A percentile compares a stretch with the other conserved stretches of the same genome.
Evolutionary conservation across 2,329 filamentous ascomycete genomes (phyloP).

Genomic region (Pezicula rhizophila): DNA sequence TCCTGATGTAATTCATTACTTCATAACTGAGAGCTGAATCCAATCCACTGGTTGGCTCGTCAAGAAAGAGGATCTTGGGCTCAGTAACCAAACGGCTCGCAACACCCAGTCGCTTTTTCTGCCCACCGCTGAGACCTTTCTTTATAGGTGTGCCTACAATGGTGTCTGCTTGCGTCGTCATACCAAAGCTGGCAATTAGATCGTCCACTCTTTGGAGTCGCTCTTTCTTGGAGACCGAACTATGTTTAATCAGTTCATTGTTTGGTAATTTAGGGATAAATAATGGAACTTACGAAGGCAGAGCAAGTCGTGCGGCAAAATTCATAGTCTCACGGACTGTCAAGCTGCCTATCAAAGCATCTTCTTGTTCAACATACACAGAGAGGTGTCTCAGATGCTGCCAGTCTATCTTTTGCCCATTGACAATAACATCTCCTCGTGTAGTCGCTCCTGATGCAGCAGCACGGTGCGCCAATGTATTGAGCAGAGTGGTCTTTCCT

Average conservation of each 20-base stretch:
- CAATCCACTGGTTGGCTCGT: conserved; percentile 78
- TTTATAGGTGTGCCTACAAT: conserved; percentile 76
- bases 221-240: conserved; percentile 42
- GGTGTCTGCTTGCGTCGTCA: conserved; percentile 61
- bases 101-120: conserved; percentile 75
- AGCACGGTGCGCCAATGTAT: conserved; percentile 62
- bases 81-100: conserved; percentile 76
- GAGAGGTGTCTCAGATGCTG: conserved; percentile 51
- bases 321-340: conserved; percentile 74
- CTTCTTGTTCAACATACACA: conserved; percentile 81
- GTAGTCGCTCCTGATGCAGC: conserved; percentile 48
- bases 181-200: conserved; percentile 67
- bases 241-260: conserved; percentile 10
- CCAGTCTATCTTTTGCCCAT: conserved; percentile 41
- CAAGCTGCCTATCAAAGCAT: conserved; percentile 73
- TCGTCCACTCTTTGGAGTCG: conserved; percentile 57
- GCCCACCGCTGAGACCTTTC: conserved; percentile 79
- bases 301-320: conserved; percentile 66
- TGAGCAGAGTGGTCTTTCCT: conserved; percentile 81
- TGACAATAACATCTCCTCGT: conserved; percentile 52
- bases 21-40: conserved; percentile 73
- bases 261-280: not conserved
- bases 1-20: conserved; percentile 65
- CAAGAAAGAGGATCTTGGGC: conserved; percentile 75
- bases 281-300: conserved; percentile 40